These are phyloP conservation scores for Teunomyces aglyptinius DNA, from an alignment of 805 yeast species.

Conservation along the genomic window DNA sequence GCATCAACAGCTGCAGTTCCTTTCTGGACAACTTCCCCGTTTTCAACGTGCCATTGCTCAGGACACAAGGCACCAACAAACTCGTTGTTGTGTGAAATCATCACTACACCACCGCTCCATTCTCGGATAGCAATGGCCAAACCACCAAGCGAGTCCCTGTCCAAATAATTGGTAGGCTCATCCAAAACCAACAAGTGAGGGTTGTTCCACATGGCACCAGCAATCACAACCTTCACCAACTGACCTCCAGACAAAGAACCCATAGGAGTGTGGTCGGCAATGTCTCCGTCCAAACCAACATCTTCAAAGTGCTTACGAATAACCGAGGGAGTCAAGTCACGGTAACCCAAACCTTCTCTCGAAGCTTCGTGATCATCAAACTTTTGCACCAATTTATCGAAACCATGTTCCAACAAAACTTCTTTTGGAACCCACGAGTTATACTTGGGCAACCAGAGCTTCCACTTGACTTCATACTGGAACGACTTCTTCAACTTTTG, in stretches of 20 bases:
- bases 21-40: slow-evolving; percentile 83
- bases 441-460: slow-evolving; percentile 84
- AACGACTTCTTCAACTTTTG: slow-evolving; percentile 93
- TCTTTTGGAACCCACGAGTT: slow-evolving; percentile 94
- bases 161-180: slow-evolving; percentile 98
- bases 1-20: slow-evolving; percentile 75
- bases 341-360: slow-evolving; percentile 48
- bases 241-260: slow-evolving; percentile 98
- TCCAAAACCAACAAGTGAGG: slow-evolving; percentile 95
- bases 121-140: slow-evolving; percentile 96
- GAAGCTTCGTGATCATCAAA: slow-evolving; percentile 49
- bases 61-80: slow-evolving; percentile 97
- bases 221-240: slow-evolving; percentile 95
- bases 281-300: slow-evolving; percentile 96
- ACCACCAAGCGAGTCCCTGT: slow-evolving; percentile 97
- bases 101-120: slow-evolving; percentile 97
- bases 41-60: slow-evolving; percentile 96
- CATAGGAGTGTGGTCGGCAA: slow-evolving; percentile 96
- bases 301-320: slow-evolving; percentile 96
- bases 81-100: slow-evolving; percentile 97
- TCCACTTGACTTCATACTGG: slow-evolving; percentile 97
- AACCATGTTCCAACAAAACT: slow-evolving; percentile 62
- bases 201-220: slow-evolving; percentile 99
- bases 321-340: slow-evolving; percentile 74
- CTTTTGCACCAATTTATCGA: slow-evolving; percentile 42